These are phyloP conservation scores for Phylloporus scabripes DNA, from an alignment of 768 basidiomycete genomes.

Conservation along the genomic window DNA sequence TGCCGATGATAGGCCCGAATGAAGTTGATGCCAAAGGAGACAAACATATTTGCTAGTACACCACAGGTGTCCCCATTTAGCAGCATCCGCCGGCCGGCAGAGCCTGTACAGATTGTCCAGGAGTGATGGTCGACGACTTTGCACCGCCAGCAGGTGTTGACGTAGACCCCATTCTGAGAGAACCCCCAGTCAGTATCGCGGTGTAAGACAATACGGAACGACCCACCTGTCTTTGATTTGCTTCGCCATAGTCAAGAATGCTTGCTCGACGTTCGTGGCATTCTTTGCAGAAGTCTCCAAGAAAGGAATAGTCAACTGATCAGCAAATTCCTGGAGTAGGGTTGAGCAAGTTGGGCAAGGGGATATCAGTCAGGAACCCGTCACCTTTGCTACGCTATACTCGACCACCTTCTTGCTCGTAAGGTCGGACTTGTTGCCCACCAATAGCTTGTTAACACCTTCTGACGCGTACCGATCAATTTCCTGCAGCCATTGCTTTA, in stretches of 20 bases:
- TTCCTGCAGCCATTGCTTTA: slow-evolving; percentile 93
- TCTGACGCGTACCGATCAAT: slow-evolving; percentile 96
- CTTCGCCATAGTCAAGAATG: slow-evolving; percentile 98
- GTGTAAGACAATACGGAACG: neutral
- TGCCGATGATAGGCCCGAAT: slow-evolving; percentile 20
- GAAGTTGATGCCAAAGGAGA: slow-evolving; percentile 12
- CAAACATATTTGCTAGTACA: slow-evolving; percentile 15
- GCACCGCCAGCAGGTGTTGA: slow-evolving; percentile 67
- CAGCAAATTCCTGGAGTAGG: slow-evolving; percentile 78
- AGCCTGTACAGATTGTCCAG: slow-evolving; percentile 78
- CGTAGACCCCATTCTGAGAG: slow-evolving; percentile 74
- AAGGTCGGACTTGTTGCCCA: slow-evolving; percentile 98
- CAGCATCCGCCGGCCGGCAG: slow-evolving; percentile 74
- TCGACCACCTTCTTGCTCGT: slow-evolving; percentile 95
- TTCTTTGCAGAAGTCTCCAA: slow-evolving; percentile 99
- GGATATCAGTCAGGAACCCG: slow-evolving; percentile 1
- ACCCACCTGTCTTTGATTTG: slow-evolving; percentile 87
- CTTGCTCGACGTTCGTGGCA: slow-evolving; percentile 97
- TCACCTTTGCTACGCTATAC: slow-evolving; percentile 80
- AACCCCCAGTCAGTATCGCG: neutral
- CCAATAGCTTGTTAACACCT: slow-evolving; percentile 96
- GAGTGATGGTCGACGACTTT: slow-evolving; percentile 80
- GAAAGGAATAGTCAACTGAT: slow-evolving; percentile 91
- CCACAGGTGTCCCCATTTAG: slow-evolving; percentile 38
- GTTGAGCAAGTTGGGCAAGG: slow-evolving; percentile 2